Base-by-base conservation (phyloP, 148 eudicot genomes). In the Dysphania ambrosioides region DNA sequence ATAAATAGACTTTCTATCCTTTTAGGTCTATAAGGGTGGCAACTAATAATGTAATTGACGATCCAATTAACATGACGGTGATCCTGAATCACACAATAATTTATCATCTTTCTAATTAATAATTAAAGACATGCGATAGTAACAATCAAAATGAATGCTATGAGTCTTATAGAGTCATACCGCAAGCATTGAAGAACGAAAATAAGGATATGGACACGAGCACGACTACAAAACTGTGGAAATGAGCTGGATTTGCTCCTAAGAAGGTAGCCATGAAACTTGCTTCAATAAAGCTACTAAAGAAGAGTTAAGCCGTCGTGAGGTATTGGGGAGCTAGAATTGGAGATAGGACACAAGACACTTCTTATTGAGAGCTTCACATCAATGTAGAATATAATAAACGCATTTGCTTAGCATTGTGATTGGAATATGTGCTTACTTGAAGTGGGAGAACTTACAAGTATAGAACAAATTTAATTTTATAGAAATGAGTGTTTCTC, bases 391-490 rank as follows among this genome's bases (percentile, higher is more conserved):
- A 18, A 51, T 63, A 32, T 32, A 18, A 47, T 21, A 68, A 35
- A 24, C 61, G 70, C 69, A 70, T 70, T 61, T 60, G 61, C 64
- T 71, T 16, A 27, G 30, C 13, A 51, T 63, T 55, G 21, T 80
- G 69, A 57, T 71, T 80, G 73, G 83, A 75, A 80, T 76, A 80
- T 80, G 72, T 80, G 83, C 67, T 80, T 80, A 73, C 79, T 80
- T 80, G 44, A 71, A 11, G 64, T 18, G 51, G 31, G 49, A 49
- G 42, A 59, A 26, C 29, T 11, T 32, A 63, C n/a, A 34, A 32
- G 1, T 0, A 21, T 15, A 62, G 23, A 13, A 16, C 38, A 23
- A 66, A 35, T 23, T 4, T 35, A 62, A 5, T 60, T 7, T 18
- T 42, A 38, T 8, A 2, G 2, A 38, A 58, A 38, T 9, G 21